Evolutionary conservation across 495 filamentous ascomycete species (phyloP), one percentile per base, ranked within the genome.

Genomic region (Aspergillus indologenus): DNA sequence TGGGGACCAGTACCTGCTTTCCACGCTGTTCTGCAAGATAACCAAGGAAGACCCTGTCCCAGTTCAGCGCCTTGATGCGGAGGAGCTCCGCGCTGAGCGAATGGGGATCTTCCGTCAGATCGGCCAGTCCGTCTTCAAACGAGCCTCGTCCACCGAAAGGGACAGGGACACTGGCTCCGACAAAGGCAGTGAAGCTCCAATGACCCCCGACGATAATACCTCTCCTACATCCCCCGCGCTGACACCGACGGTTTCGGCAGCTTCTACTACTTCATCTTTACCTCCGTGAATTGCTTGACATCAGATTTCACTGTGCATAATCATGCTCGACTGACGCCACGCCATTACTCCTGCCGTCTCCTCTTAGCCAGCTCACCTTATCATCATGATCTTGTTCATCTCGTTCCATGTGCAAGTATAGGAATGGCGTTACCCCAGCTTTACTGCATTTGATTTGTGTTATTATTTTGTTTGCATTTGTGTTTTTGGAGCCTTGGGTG

Each of bases 11-110:
- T 97, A 91, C 69, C 78, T 96, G 21, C 95, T 95, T 71, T 96
- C 94, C n/a, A 95, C 90, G 0, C 75, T 98, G 34, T 96, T 98
- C 74, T 94, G 91, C 71, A 84, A 83, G 58, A 89, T 98, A 71
- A 83, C 85, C 56, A 91, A 87, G 61, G 78, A 84, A 58, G 79
- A 81, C 3, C 76, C 77, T 17, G 61, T 85, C n/a, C 69, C 76
- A 15, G 74, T 82, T 42, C 77, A 78, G 49, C 71, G 75, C 45
- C 58, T 78, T 8, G 70, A 74, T 45, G 55, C 76, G 19, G 78
- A 82, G 49, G 80, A 82, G 54, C 76, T 81, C 43, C 71, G 75
- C 17, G 76, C 79, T 0, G 79, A 81, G 54, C 77, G 76, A 53
- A 67, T 72, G 63, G 78, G 81, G 5, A 73, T 81, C n/a, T 67